These are phyloP conservation scores for Cystobasidium tubakii DNA, from an alignment of 768 basidiomycete species.

Conservation along the genomic window DNA sequence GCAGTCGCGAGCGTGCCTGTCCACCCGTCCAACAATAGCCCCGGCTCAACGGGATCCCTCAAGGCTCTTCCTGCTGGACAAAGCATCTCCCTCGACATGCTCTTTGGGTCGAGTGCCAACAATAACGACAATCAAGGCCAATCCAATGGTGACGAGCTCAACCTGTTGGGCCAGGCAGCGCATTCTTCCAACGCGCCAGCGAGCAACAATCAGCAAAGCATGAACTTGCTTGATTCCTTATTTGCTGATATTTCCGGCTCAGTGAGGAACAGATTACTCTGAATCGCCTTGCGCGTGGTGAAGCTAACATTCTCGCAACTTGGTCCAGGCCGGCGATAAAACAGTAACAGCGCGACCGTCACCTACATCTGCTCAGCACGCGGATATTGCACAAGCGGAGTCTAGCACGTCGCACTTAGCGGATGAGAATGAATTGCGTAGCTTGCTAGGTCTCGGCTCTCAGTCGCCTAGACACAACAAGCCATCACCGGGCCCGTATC, in stretches of 20 bases:
- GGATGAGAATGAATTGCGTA: constrained; percentile 21
- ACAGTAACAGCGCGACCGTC: constrained; percentile 10
- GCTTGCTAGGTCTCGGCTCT: constrained; percentile 15
- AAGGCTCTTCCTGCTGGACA: constrained; percentile 35
- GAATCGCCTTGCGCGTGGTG: no score
- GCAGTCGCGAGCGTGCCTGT: constrained; percentile 1
- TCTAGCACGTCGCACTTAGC: background rate
- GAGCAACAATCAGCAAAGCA: background rate
- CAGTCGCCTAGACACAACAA: background rate
- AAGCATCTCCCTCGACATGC: constrained; percentile 43
- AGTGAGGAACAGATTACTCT: no score
- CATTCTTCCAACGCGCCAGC: background rate
- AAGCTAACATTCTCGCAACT: background rate
- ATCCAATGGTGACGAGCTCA: background rate
- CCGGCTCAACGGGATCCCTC: background rate
- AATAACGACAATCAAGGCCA: background rate
- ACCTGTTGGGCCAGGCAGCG: background rate
- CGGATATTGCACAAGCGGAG: background rate
- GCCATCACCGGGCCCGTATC: background rate
- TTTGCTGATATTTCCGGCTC: background rate
- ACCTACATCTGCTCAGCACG: background rate
- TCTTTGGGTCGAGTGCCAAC: constrained; percentile 37
- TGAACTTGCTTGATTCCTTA: background rate
- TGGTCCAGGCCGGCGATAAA: background rate
- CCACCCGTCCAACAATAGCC: background rate